Conservation (phyloP, 192 early-diverging fungal genomes). For the Pilaira anomala region DNA sequence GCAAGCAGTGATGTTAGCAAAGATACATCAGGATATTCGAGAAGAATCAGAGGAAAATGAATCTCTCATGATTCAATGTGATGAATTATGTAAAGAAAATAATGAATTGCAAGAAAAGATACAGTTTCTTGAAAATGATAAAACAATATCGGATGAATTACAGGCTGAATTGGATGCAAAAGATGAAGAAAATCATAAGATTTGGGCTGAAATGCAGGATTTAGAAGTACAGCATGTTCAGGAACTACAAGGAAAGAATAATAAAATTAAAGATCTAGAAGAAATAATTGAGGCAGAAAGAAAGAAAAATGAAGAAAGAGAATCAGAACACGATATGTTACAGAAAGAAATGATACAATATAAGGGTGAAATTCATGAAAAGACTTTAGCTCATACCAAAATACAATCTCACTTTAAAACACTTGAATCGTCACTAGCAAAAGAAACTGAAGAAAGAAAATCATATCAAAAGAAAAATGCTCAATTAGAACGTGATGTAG, state of each 20-base stretch:
- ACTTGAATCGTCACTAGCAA: too few relatives aligned
- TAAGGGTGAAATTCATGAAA: not conserved
- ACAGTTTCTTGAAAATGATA: constrained; percentile 1
- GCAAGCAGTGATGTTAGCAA: constrained; percentile 5
- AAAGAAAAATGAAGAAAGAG: not conserved
- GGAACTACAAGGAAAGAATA: not conserved
- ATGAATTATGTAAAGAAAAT: constrained; percentile 10
- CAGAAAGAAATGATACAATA: not conserved
- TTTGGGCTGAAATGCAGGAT: not conserved
- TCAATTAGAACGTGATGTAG: constrained; percentile 1
- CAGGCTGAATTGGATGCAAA: not conserved
- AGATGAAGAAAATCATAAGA: constrained; percentile 1
- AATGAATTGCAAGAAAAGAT: constrained; percentile 4
- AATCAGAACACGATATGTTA: not conserved
- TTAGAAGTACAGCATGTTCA: constrained; percentile 1
- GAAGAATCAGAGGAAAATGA: constrained; percentile 9
- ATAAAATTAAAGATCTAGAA: not conserved
- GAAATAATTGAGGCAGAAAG: not conserved
- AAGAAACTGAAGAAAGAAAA: not conserved
- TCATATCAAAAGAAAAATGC: not conserved
- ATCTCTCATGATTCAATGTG: constrained; percentile 1
- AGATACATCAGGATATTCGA: constrained; percentile 9
- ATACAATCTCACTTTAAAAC: not conserved
- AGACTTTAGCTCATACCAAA: not conserved
- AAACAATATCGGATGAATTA: constrained; percentile 4